Base-by-base conservation (phyloP, 1,139 yeast genomes). In the Blastobotrys petasosporus region DNA sequence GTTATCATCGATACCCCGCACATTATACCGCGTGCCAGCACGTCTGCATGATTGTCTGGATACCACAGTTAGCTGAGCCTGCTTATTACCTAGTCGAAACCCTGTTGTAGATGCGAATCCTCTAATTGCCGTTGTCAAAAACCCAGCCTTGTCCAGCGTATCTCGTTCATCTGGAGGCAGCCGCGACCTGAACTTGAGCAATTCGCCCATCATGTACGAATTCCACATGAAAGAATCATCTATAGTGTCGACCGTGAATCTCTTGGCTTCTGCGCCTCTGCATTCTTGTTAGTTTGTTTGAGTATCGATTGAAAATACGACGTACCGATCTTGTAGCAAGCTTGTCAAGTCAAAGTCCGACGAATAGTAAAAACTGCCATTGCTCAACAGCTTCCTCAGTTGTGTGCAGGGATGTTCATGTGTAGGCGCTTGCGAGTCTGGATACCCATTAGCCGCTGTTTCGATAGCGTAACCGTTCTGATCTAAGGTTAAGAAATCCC, bases 201-300 rank as follows among this genome's bases (percentile, higher is more conserved):
- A 75, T 52, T 90, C 96, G 48, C 81, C 76, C 80, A 90, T 82
- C 80, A 94, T 78, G 63, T 85, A 92, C 5, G 84, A 76, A 63
- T 94, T 94, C 99, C 99, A 94, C 97, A 92, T 88, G 61, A 85
- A 92, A 55, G 90, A 92, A 48, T 79, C 80, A 60, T 83, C 90
- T 54, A 61, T 56, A 30, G 61, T 53, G 35, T 59, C 60, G 12
- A 71, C 62, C 47, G 77, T 72, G 40, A 77, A 54, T 4, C 75
- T 34, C 40, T 64, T 55, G 69, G 62, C 32, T 62, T 51, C 49
- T 2, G 53, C 39, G 30, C 54, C 55, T 13, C 57, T 40, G 32
- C 17, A 31, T 16, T 16, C 4, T 32, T 17, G 43, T 45, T 41
- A 37, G 41, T 13, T 39, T 20, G 6, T 29, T 3, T 31, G 32